Base-by-base conservation (phyloP, 495 filamentous ascomycete genomes). In the Xylaria telfairii region DNA sequence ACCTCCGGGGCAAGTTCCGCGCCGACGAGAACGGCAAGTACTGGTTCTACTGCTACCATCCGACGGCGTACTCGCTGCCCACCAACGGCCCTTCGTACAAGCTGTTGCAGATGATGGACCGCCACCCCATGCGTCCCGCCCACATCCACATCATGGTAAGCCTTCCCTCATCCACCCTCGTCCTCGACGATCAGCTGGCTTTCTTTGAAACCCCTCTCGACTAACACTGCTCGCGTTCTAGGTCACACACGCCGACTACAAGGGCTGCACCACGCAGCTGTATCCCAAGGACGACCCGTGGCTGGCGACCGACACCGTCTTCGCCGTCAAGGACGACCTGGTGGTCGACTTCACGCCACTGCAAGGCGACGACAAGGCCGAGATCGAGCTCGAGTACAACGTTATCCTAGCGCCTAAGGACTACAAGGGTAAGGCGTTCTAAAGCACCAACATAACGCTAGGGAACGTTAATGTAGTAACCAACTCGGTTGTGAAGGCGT, bases 131-230 rank as follows among this genome's bases (percentile, higher is more conserved):
- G 84, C 84, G 93, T 32, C 93, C 93, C 42, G 93, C 91, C 46
- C 92, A 95, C 76, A 94, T 96, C 72, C 93, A 96, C 80, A 91
- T 95, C 72, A 90, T 94, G 81, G 90, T 91, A 80, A 78, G 87
- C 87, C 44, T 41, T 54, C 12, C 0, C 3, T 53, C 19, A 34
- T 26, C 6, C 26, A 37, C 44, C 4, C 19, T 37, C 34, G 12
- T 28, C 7, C 49, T 19, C 30, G 10, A 12, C 21, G 0, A 19
- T 13, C 12, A 1, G 30, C 49, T 46, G 19, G 44, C 17, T 49
- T 49, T 13, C 12, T 17, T n/a, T 4, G 56, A 5, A 59, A 28
- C 19, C 2, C 30, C 17, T n/a, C 28, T 47, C 15, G 26, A n/a
- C 68, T 26, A 63, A 32, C 10, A 9, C 30, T 7, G 44, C 44